Percentiles rank a stretch among this genome's conserved stretches.
Conservation (phyloP, 2,329 filamentous ascomycete species). For the Erysiphe neolycopersici region DNA sequence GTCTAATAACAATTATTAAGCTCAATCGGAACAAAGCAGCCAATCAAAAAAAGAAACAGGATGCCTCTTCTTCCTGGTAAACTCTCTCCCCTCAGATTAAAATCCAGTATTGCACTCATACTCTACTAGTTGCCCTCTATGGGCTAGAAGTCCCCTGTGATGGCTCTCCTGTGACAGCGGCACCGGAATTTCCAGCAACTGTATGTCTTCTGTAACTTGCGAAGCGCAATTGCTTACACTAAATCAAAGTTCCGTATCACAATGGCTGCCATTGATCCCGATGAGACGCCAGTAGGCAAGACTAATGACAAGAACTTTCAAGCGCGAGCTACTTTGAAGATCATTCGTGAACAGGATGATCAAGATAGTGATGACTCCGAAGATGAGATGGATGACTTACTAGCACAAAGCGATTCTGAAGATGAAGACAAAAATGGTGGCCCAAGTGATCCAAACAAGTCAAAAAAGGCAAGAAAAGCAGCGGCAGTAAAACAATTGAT, state of each 20-base stretch:
- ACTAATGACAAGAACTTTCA: constrained; percentile 32
- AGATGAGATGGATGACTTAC: constrained; percentile 30
- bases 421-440: constrained; percentile 55
- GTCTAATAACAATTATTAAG: too few species aligned
- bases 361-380: constrained; percentile 39
- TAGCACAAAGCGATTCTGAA: constrained; percentile 18
- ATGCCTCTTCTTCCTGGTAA: constrained; percentile 28
- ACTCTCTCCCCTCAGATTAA: not conserved
- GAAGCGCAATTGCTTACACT: not conserved
- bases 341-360: constrained; percentile 48
- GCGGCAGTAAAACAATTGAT: constrained; percentile 56
- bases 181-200: constrained; percentile 55
- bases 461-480: constrained; percentile 59
- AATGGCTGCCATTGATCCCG: constrained; percentile 94
- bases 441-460: constrained; percentile 73
- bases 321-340: constrained; percentile 66
- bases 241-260: constrained; percentile 67
- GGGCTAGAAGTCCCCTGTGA: constrained; percentile 75
- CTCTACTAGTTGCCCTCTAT: constrained; percentile 44
- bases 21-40: too few species aligned
- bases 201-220: constrained; percentile 25
- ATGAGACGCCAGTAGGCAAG: constrained; percentile 38
- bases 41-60: constrained; percentile 7
- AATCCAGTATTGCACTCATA: constrained; percentile 13
- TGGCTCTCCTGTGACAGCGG: constrained; percentile 55